Percentiles rank a stretch among this genome's conserved stretches.
These are phyloP conservation scores for Ophryocystis elektroscirrha DNA, from an alignment of 169 alveolate species.

Conservation along the genomic window DNA sequence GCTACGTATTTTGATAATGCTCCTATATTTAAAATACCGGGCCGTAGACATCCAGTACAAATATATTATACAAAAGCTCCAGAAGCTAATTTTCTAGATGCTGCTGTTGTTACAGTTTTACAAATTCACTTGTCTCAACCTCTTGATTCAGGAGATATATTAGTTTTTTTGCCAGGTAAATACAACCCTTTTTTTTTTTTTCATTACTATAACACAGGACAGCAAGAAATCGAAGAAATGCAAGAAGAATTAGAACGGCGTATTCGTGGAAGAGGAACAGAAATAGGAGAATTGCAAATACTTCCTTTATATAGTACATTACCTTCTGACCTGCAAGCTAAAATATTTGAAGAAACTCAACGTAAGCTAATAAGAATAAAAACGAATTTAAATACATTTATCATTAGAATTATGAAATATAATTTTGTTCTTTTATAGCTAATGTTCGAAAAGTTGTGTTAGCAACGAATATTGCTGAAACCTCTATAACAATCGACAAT, in stretches of 20 bases:
- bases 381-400: background rate
- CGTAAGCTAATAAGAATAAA: conserved; percentile 14
- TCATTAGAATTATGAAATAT: background rate
- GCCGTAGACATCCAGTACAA: background rate
- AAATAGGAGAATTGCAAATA: conserved; percentile 71
- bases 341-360: conserved; percentile 77
- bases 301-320: conserved; percentile 87
- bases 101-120: conserved; percentile 84
- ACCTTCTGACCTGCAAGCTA: conserved; percentile 93
- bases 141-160: conserved; percentile 72
- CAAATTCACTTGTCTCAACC: conserved; percentile 97
- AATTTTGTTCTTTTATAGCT: too few species aligned
- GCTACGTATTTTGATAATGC: background rate
- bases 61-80: conserved; percentile 85
- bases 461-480: conserved; percentile 97
- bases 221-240: conserved; percentile 53
- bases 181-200: too few species aligned
- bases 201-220: too few species aligned
- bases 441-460: conserved; percentile 75
- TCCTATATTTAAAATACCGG: background rate
- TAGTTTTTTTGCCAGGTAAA: conserved; percentile 97
- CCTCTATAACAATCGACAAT: conserved; percentile 92
- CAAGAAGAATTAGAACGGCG: conserved; percentile 16
- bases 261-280: conserved; percentile 64
- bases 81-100: conserved; percentile 96